phyloP scores from a whole-genome alignment of 164 flowering plant genomes.

The Hamamelis virginiana region DNA sequence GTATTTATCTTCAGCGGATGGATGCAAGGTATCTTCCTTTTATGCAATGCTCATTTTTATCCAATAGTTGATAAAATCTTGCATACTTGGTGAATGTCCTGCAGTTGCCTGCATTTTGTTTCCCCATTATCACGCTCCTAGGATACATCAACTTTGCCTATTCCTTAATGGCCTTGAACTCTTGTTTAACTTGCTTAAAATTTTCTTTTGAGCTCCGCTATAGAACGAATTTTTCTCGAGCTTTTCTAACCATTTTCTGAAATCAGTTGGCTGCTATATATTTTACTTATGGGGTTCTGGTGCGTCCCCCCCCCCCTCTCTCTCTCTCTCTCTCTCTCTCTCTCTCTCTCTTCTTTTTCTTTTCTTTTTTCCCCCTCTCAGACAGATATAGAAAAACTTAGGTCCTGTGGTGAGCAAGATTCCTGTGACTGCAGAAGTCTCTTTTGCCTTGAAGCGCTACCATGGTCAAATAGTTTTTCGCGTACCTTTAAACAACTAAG shows the following conservation, averaged over 20 bases:
- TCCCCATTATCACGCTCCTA: not conserved
- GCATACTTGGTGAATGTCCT: not conserved
- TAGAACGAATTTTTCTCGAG: not conserved
- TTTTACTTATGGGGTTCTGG: not conserved
- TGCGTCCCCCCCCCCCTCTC: too few relatives aligned
- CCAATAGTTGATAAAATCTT: not conserved
- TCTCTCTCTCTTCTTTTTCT: slow-evolving; percentile 13
- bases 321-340: slow-evolving; percentile 9
- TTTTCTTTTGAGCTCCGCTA: not conserved
- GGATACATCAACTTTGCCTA: not conserved
- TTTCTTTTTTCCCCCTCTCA: slow-evolving; percentile 26
- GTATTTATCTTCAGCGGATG: slow-evolving; percentile 40
- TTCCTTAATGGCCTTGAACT: not conserved
- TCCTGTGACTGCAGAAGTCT: slow-evolving; percentile 61
- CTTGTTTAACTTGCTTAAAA: not conserved
- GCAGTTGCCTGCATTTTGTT: not conserved
- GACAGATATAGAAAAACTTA: slow-evolving; percentile 51
- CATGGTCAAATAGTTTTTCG: slow-evolving; percentile 66
- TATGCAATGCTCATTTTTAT: not conserved
- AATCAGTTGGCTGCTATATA: not conserved
- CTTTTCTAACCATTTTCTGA: not conserved
- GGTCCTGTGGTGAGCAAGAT: slow-evolving; percentile 51
- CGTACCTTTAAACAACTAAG: slow-evolving; percentile 56
- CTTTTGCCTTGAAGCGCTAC: slow-evolving; percentile 38
- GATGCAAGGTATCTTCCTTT: slow-evolving; percentile 49